Percentiles rank a stretch among this genome's conserved stretches.
Conservation (phyloP, 2,329 filamentous ascomycete species). For the Fusarium agapanthi region DNA sequence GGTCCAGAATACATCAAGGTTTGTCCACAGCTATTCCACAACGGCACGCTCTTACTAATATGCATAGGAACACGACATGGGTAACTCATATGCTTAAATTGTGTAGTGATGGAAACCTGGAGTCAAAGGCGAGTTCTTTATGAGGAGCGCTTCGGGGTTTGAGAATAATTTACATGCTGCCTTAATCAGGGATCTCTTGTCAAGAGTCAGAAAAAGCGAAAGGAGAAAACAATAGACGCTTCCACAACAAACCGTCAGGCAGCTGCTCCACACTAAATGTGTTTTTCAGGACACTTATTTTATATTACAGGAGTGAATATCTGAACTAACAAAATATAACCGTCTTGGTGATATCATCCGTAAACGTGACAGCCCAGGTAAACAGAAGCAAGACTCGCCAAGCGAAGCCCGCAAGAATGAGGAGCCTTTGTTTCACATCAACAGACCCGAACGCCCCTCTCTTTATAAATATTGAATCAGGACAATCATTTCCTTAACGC, state of each 20-base stretch:
- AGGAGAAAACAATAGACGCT: not conserved
- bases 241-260: not conserved
- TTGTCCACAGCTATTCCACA: conserved; percentile 37
- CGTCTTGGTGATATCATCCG: conserved; percentile 1
- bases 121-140: conserved; percentile 37
- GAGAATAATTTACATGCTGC: conserved; percentile 14
- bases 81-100: conserved; percentile 64
- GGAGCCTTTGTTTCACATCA: conserved; percentile 10
- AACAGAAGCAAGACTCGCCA: conserved; percentile 5
- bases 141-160: conserved; percentile 30
- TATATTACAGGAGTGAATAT: not conserved
- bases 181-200: conserved; percentile 27
- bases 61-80: conserved; percentile 70
- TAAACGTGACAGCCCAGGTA: not conserved
- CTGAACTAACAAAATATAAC: not conserved
- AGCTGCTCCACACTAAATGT: not conserved
- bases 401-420: not conserved
- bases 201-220: not conserved
- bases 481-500: conserved; percentile 36
- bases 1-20: conserved; percentile 94
- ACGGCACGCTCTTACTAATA: conserved; percentile 17
- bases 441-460: conserved; percentile 39
- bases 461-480: conserved; percentile 22
- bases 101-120: conserved; percentile 22
- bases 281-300: not conserved